Base-by-base conservation (phyloP, 2,329 filamentous ascomycete genomes). In the Harringtonia aguacate region DNA sequence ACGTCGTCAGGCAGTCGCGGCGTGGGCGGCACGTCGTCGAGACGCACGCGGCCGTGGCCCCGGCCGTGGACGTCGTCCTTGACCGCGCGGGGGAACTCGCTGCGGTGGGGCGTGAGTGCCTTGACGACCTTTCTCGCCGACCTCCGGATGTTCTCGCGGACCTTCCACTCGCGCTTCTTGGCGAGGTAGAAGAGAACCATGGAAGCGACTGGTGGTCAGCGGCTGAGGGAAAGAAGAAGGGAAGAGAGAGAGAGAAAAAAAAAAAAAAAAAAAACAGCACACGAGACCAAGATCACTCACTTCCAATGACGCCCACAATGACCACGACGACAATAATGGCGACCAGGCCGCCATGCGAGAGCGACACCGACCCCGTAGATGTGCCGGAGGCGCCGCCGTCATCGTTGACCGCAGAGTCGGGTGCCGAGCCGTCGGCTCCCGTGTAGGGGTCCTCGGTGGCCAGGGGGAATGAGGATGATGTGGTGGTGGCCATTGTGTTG, bases 131-230 rank as follows among this genome's bases (percentile, higher is more conserved):
- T 77, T 49, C 69, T 71, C 28, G 78, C 77, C 2, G 84, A 88
- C 50, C 75, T 77, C 44, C 81, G 75, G 46, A 94, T 69, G 27
- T 72, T 83, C 57, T 85, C 77, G 46, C 80, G 77, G 52, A 92
- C 69, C 52, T 80, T 84, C 86, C 86, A 92, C 61, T 89, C 84
- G 38, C 81, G 77, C 66, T 86, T 88, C 70, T 92, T 92, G 44
- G 86, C 84, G 31, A 90, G 60, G 60, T 81, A 86, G 66, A 84
- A 94, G 24, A 92, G 75, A 3, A 77, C 65, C 3, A 79, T 75
- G 29, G 74, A 81, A 20, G 69, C 70, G 49, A 81, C 83, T 84
- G 51, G 13, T 41, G 15, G 17, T 28, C 15, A 42, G 38, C 24
- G 15, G 27, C 6, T 13, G 12, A 28, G 21, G 24, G 30, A n/a